Evolutionary conservation across 768 basidiomycete genomes (phyloP), one percentile per base, ranked within the genome.

Genomic region (Mycena epipterygia): DNA sequence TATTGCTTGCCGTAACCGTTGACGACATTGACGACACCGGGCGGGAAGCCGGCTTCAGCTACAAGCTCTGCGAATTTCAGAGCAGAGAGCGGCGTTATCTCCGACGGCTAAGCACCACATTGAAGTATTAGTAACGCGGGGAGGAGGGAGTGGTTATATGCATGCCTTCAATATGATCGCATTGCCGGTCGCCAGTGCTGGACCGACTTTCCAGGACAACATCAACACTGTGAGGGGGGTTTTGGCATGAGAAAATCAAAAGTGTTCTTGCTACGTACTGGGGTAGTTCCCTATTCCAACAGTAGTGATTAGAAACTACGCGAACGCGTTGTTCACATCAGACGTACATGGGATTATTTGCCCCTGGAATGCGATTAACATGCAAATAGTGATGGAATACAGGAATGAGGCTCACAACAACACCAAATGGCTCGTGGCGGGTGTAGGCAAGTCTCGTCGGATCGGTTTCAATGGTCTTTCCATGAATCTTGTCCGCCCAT

Each of bases 401-500:
- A 21, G 32, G 13, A 46, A 29, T 23, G 19, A 37, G 11, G 73
- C 80, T 14, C 52, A 79, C 80, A 65, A 81, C 84, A 57, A 88
- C 86, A 39, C 89, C 88, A 66, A 84, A 85, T 0, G 91, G 91
- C 77, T 92, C 90, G 72, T 90, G 89, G 7, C 89, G 78, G 11
- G 89, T 90, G 76, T 89, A 91, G 13, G 84, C 85, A 41, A 91
- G 79, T 78, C 87, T 89, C 6, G 37, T 62, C 35, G 82, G 79
- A 41, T 64, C 75, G 67, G 79, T 88, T 84, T 88, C 90, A 77
- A 92, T 88, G 21, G 86, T 86, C 75, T 90, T 86, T 16, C 90
- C 91, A 5, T 84, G 81, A 52, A 89, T 79, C 82, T 94, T 94
- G 84, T 93, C 93, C 49, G 92, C 90, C 88, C 91, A 91, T 17